A percentile compares a stretch with the other conserved stretches of the same genome.
These are phyloP conservation scores for Nemania serpens DNA, from an alignment of 2,329 filamentous ascomycete genomes.

Conservation along the genomic window DNA sequence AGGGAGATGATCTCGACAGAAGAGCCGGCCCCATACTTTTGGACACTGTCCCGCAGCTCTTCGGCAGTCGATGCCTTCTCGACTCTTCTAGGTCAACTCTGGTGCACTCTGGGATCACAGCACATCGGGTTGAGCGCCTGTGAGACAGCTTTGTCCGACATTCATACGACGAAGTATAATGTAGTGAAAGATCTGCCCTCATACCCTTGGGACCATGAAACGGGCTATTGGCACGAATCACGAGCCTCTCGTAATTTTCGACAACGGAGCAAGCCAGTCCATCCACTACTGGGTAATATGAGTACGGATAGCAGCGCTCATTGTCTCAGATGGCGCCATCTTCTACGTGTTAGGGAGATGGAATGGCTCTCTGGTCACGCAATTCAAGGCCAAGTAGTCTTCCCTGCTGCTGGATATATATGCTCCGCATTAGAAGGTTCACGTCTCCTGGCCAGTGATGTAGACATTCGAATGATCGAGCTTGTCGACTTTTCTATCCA, in stretches of 20 bases:
- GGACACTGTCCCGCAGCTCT: background rate
- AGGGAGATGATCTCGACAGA: background rate
- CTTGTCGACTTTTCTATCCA: slow-evolving; percentile 24
- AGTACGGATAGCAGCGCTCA: slow-evolving; percentile 8
- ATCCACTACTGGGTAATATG: slow-evolving; percentile 23
- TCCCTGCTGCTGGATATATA: slow-evolving; percentile 30
- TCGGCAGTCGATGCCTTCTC: slow-evolving; percentile 11
- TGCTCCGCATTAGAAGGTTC: slow-evolving; percentile 26
- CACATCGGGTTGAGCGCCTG: slow-evolving; percentile 2
- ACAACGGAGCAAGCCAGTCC: background rate
- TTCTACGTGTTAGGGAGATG: slow-evolving; percentile 16
- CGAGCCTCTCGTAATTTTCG: slow-evolving; percentile 5
- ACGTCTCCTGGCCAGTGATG: background rate
- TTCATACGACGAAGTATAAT: background rate
- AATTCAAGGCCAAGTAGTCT: slow-evolving; percentile 25
- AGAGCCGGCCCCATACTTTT: background rate
- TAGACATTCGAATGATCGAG: slow-evolving; percentile 20
- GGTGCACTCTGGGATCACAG: background rate
- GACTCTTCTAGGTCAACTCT: slow-evolving; percentile 6
- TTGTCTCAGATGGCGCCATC: slow-evolving; percentile 20
- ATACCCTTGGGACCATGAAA: slow-evolving; percentile 29
- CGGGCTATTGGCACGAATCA: slow-evolving; percentile 21
- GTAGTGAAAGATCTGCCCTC: slow-evolving; percentile 22
- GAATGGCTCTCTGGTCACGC: slow-evolving; percentile 26
- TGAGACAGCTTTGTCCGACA: background rate